A percentile compares a stretch with the other conserved stretches of the same genome.
These are phyloP conservation scores for Brassica nigra DNA, from an alignment of 345 rosid genomes.

Conservation along the genomic window DNA sequence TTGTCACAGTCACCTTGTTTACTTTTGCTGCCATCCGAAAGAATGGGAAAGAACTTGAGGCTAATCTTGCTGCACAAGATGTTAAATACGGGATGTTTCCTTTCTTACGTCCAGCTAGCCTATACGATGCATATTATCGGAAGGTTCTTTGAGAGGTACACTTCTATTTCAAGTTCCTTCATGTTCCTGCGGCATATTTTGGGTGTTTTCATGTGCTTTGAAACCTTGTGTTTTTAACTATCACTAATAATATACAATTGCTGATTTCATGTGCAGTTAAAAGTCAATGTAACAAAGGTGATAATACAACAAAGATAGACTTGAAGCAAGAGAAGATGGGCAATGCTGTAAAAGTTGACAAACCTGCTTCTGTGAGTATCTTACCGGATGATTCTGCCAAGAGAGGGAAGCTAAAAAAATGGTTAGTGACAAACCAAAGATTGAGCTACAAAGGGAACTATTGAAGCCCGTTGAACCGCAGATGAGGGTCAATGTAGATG, in stretches of 20 bases:
- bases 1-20: constrained; percentile 82
- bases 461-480: constrained; percentile 54
- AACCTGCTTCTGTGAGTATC: constrained; percentile 49
- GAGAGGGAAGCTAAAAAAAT: constrained; percentile 82
- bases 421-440: constrained; percentile 69
- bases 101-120: constrained; percentile 69
- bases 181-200: neutral
- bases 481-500: constrained; percentile 51
- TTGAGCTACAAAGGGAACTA: constrained; percentile 58
- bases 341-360: constrained; percentile 45
- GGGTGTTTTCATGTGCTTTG: neutral
- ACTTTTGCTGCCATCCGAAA: constrained; percentile 79
- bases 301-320: constrained; percentile 48
- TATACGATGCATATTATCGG: constrained; percentile 70
- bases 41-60: constrained; percentile 86
- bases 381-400: constrained; percentile 61
- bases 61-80: constrained; percentile 84
- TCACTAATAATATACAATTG: neutral
- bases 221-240: constrained; percentile 2
- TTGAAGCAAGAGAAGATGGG: constrained; percentile 50
- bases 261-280: constrained; percentile 54
- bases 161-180: constrained; percentile 6
- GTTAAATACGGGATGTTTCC: constrained; percentile 80
- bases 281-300: constrained; percentile 46
- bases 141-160: constrained; percentile 66